Percentiles rank a stretch among this genome's conserved stretches.
Conservation (phyloP, 257 asterid species). For the Parsonsia alboflavescens region DNA sequence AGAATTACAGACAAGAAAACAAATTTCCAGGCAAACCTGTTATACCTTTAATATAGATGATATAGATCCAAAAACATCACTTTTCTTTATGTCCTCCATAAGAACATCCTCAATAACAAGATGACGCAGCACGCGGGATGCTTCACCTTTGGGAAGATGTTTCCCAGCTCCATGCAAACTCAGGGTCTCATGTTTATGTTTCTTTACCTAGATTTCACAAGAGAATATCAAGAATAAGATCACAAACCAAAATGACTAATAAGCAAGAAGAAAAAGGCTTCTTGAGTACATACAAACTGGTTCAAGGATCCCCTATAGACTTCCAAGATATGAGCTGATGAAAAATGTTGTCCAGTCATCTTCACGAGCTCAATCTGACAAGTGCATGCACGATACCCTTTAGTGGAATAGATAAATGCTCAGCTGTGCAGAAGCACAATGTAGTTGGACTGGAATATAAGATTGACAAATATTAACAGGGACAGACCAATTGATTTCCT, state of each 20-base stretch:
- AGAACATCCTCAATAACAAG: constrained; percentile 86
- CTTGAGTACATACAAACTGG: constrained; percentile 73
- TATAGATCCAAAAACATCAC: constrained; percentile 80
- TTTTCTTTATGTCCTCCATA: constrained; percentile 74
- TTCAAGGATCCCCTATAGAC: constrained; percentile 91
- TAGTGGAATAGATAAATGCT: background rate
- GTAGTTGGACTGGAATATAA: background rate
- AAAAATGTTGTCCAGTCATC: constrained; percentile 65
- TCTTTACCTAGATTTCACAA: constrained; percentile 65
- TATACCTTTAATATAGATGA: constrained; percentile 80
- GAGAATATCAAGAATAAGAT: constrained; percentile 23
- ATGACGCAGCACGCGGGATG: constrained; percentile 87
- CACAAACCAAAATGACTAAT: constrained; percentile 19
- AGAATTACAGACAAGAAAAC: constrained; percentile 6
- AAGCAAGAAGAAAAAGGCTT: background rate
- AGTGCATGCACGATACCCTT: background rate
- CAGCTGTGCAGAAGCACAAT: background rate
- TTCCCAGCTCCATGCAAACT: constrained; percentile 96
- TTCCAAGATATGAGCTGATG: constrained; percentile 90
- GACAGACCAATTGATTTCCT: constrained; percentile 84
- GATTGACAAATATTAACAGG: background rate
- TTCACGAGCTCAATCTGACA: constrained; percentile 83
- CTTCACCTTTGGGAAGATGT: constrained; percentile 78
- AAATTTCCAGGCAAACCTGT: constrained; percentile 1
- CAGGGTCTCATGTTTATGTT: constrained; percentile 72